A percentile compares a stretch with the other conserved stretches of the same genome.
Conservation (phyloP, 129 eudicot genomes). For the Ambrosia trifida region DNA sequence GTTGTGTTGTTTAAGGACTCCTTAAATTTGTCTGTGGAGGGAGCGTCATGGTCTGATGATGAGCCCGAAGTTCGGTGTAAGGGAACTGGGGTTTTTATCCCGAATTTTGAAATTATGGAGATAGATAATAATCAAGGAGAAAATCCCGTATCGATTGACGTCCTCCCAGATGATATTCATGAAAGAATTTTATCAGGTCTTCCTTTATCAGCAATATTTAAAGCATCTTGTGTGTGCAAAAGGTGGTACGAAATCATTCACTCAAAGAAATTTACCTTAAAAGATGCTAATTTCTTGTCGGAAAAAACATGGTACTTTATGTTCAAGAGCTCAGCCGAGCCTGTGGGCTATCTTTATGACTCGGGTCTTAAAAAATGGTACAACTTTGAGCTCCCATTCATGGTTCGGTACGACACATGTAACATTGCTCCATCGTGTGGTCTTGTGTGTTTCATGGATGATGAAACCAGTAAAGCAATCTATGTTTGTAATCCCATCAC, state of each 20-base stretch:
- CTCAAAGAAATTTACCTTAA: conserved; percentile 39
- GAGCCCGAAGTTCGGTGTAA: conserved; percentile 24
- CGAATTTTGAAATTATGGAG: conserved; percentile 18
- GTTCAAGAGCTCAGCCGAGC: conserved; percentile 44
- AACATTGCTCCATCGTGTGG: conserved; percentile 45
- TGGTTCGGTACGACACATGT: conserved; percentile 42
- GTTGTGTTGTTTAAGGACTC: conserved; percentile 38
- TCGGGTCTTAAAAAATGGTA: conserved; percentile 45
- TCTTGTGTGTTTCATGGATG: conserved; percentile 51
- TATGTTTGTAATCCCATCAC: conserved; percentile 47
- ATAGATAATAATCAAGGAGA: conserved; percentile 24
- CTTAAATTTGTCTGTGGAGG: conserved; percentile 20
- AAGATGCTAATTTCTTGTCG: not conserved
- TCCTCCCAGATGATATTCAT: conserved; percentile 52
- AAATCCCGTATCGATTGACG: conserved; percentile 26
- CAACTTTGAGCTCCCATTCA: conserved; percentile 44
- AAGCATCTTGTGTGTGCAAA: conserved; percentile 46
- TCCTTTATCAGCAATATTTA: conserved; percentile 40
- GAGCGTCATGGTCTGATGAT: conserved; percentile 45
- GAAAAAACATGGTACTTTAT: conserved; percentile 59
- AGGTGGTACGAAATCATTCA: conserved; percentile 47
- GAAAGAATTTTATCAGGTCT: conserved; percentile 44
- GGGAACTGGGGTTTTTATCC: conserved; percentile 42
- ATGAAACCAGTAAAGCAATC: conserved; percentile 28
- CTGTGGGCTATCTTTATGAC: conserved; percentile 43